Conservation (phyloP, 805 yeast genomes). For the Saccharomycopsis fodiens region DNA sequence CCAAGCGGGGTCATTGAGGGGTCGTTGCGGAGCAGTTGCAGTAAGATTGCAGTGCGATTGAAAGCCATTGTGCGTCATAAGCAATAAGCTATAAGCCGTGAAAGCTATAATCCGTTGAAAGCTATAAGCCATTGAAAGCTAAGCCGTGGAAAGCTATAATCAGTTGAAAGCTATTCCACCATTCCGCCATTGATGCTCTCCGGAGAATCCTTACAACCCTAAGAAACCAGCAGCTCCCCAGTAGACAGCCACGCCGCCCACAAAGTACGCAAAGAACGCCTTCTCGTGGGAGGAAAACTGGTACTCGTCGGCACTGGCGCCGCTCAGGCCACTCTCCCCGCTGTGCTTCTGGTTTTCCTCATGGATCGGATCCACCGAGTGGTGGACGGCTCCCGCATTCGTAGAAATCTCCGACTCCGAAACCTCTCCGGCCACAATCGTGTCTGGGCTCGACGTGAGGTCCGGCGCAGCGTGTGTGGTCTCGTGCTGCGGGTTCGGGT, state of each 20-base stretch:
- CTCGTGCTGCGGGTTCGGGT: neutral
- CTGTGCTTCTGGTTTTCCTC: neutral
- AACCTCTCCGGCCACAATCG: neutral
- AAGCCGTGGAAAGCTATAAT: too few relatives aligned
- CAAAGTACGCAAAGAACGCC: conserved; percentile 7
- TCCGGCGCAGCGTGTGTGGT: too few relatives aligned
- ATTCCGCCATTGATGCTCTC: too few relatives aligned
- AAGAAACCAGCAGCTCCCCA: conserved; percentile 1
- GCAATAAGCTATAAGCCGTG: too few relatives aligned
- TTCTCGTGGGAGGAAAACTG: conserved; percentile 12
- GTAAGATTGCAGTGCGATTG: too few relatives aligned
- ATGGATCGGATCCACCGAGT: neutral
- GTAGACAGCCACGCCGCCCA: conserved; percentile 1
- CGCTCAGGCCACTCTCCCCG: neutral
- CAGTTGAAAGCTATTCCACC: too few relatives aligned
- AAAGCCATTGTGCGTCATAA: too few relatives aligned
- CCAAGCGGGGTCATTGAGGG: too few relatives aligned
- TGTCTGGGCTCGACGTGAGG: neutral
- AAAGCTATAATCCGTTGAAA: too few relatives aligned
- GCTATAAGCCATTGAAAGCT: too few relatives aligned
- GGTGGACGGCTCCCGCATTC: neutral
- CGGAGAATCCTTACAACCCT: too few relatives aligned
- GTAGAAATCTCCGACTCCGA: neutral
- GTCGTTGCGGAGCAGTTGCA: too few relatives aligned
- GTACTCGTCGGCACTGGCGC: neutral